Percentiles rank a stretch among this genome's conserved stretches.
phyloP scores from a whole-genome alignment of 495 filamentous ascomycete genomes.

The Annulohypoxylon bovei region DNA sequence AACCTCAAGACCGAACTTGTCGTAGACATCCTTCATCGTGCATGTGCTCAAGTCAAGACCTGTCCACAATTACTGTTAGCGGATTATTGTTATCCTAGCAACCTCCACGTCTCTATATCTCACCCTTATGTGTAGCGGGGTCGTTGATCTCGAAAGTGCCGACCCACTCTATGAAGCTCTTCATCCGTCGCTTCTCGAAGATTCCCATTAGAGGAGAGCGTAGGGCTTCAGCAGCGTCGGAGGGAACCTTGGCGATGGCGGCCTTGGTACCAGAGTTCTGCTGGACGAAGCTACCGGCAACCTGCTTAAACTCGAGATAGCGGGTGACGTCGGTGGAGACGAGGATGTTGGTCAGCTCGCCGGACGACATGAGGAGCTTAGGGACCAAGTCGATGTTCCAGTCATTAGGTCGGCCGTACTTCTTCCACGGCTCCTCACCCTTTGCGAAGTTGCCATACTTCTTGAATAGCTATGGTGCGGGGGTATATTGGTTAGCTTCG shows the following conservation, averaged over 20 bases:
- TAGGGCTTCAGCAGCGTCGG: slow-evolving; percentile 89
- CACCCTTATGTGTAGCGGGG: slow-evolving; percentile 86
- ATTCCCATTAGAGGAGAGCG: slow-evolving; percentile 94
- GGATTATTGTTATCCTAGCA: neutral
- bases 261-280: slow-evolving; percentile 81
- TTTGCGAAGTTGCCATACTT: slow-evolving; percentile 84
- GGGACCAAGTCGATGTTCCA: slow-evolving; percentile 99
- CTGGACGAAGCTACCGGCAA: slow-evolving; percentile 97
- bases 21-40: slow-evolving; percentile 97
- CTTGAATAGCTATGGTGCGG: slow-evolving; percentile 79
- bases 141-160: slow-evolving; percentile 88
- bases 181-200: slow-evolving; percentile 96
- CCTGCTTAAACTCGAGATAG: slow-evolving; percentile 98
- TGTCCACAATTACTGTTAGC: slow-evolving; percentile 48
- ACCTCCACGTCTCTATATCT: slow-evolving; percentile 20
- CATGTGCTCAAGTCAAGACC: slow-evolving; percentile 80
- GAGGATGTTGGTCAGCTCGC: slow-evolving; percentile 97
- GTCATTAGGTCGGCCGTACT: slow-evolving; percentile 95
- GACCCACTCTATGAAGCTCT: slow-evolving; percentile 97
- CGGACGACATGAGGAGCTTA: slow-evolving; percentile 98
- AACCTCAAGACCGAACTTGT: slow-evolving; percentile 94
- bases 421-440: slow-evolving; percentile 95
- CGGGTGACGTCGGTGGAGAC: slow-evolving; percentile 96
- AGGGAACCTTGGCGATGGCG: slow-evolving; percentile 95
- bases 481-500: slow-evolving; percentile 42